phyloP scores from a whole-genome alignment of 441 rosid species.

The Erodium moschatum region DNA sequence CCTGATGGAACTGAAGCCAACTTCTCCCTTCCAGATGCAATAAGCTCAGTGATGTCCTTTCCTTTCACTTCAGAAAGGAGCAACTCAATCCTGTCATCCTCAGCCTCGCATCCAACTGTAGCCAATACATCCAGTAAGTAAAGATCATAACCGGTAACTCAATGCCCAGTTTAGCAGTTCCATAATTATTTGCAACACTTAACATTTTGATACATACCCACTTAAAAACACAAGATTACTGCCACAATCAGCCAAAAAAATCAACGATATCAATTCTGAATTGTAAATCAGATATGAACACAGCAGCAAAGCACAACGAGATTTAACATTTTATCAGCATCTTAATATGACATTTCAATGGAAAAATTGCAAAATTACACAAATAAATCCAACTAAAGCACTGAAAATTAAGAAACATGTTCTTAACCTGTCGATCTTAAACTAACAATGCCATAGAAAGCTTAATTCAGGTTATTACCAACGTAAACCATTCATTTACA shows the following conservation, averaged over 20 bases:
- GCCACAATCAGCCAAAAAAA: no score
- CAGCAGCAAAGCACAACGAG: background rate
- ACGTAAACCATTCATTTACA: background rate
- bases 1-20: conserved; percentile 78
- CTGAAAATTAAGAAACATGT: background rate
- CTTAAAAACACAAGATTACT: background rate
- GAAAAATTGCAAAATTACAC: background rate
- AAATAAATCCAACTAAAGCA: background rate
- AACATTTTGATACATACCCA: background rate
- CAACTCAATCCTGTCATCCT: conserved; percentile 54
- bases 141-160: background rate
- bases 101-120: conserved; percentile 74
- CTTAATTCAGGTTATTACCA: background rate
- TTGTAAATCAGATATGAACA: background rate
- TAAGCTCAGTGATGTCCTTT: conserved; percentile 59
- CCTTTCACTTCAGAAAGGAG: conserved; percentile 55
- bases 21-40: conserved; percentile 76
- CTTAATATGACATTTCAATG: no score
- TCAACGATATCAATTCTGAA: background rate
- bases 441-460: background rate
- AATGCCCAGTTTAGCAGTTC: background rate
- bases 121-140: background rate
- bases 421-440: background rate
- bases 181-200: background rate
- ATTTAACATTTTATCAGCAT: background rate